phyloP scores from a whole-genome alignment of 352 stramenopile genomes.

The Pythium myriotylum region DNA sequence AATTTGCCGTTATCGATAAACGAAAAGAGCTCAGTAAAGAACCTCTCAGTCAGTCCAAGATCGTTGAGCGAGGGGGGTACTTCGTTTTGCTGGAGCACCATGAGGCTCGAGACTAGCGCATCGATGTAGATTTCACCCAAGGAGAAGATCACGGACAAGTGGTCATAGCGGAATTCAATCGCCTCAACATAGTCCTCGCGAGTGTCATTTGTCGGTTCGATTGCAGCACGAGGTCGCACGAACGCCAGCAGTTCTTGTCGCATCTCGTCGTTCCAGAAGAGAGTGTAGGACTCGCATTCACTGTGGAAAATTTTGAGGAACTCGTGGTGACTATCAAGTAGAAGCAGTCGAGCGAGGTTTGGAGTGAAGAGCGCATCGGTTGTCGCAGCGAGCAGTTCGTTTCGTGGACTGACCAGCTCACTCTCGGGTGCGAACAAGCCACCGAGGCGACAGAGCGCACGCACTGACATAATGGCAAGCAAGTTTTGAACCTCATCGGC shows the following conservation, averaged over 20 bases:
- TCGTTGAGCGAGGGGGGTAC: conserved; percentile 41
- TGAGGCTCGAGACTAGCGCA: conserved; percentile 70
- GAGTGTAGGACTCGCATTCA: conserved; percentile 77
- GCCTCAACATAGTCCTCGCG: conserved; percentile 53
- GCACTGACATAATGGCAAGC: conserved; percentile 70
- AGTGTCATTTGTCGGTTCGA: conserved; percentile 37
- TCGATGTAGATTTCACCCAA: conserved; percentile 77
- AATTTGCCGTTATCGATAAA: conserved; percentile 80
- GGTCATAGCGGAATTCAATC: conserved; percentile 71
- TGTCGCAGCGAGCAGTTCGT: conserved; percentile 46
- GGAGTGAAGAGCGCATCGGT: conserved; percentile 70
- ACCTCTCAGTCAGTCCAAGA: conserved; percentile 62
- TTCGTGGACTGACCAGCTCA: conserved; percentile 47
- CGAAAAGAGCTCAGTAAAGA: conserved; percentile 73
- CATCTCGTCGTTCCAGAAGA: conserved; percentile 85
- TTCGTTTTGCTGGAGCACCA: conserved; percentile 61
- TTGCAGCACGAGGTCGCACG: conserved; percentile 39
- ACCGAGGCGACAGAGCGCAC: conserved; percentile 66
- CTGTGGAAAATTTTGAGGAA: conserved; percentile 83
- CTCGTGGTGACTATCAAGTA: conserved; percentile 73
- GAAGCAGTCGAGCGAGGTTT: conserved; percentile 63
- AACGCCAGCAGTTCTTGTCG: conserved; percentile 64
- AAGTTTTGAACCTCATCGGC: conserved; percentile 67
- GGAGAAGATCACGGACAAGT: conserved; percentile 61
- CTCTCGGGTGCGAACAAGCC: conserved; percentile 59